Evolutionary conservation across 352 stramenopile genomes (phyloP).

Genomic region (Pythium angustatum): DNA sequence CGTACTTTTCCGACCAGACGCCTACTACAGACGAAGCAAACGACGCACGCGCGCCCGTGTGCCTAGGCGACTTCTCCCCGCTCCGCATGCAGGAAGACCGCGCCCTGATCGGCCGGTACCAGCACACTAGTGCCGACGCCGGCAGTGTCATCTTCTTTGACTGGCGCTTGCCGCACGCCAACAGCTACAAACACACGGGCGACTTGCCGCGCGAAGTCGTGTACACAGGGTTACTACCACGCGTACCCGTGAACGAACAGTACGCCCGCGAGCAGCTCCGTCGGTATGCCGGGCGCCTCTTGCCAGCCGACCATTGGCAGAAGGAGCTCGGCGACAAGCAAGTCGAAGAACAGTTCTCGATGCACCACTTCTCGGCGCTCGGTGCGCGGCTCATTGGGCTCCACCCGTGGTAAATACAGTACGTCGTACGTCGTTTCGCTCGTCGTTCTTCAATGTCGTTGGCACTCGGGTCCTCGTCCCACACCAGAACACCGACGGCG

Average conservation of each 20-base stretch:
- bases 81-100: slow-evolving; percentile 84
- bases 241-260: slow-evolving; percentile 62
- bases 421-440: not conserved
- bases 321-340: slow-evolving; percentile 59
- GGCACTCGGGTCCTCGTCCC: not conserved
- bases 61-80: slow-evolving; percentile 87
- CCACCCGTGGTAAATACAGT: slow-evolving; percentile 47
- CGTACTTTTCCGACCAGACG: slow-evolving; percentile 49
- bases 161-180: slow-evolving; percentile 86
- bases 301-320: slow-evolving; percentile 79
- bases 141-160: slow-evolving; percentile 89
- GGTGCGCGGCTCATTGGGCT: slow-evolving; percentile 66
- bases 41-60: slow-evolving; percentile 59
- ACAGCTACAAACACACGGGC: slow-evolving; percentile 78
- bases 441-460: not conserved
- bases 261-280: slow-evolving; percentile 78
- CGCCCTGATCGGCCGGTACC: slow-evolving; percentile 69
- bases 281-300: slow-evolving; percentile 58
- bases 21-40: slow-evolving; percentile 18
- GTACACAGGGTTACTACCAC: slow-evolving; percentile 85
- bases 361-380: slow-evolving; percentile 63
- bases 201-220: slow-evolving; percentile 69
- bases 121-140: slow-evolving; percentile 56
- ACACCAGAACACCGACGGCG: not conserved
- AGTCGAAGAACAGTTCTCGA: slow-evolving; percentile 62